Base-by-base conservation (phyloP, 257 asterid species). In the Rubia yunnanensis region DNA sequence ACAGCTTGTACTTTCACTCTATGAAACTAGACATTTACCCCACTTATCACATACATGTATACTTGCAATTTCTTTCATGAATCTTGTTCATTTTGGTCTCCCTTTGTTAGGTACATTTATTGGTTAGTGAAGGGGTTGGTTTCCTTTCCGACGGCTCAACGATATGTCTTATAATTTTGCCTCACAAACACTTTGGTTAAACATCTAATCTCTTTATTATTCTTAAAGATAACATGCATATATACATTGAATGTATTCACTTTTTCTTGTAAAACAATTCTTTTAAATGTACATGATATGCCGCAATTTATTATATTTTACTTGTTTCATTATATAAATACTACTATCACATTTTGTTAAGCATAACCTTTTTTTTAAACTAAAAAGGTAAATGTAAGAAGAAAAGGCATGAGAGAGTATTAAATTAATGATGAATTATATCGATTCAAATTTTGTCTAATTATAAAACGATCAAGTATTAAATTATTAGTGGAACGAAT, bases 151-250 rank as follows among this genome's bases (percentile, higher is more conserved):
- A 71, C 65, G 39, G 57, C 17, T 30, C 57, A 44, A 38, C 46
- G 41, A 70, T 38, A 26, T 24, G 10, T 20, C 26, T 26, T 38
- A 70, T 11, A 36, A 20, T 52, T 36, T 70, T 70, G 62, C 62
- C 70, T 66, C 59, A 23, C 52, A 23, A 50, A 53, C 41, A 27
- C 17, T 28, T 53, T 75, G 72, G 70, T 75, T 70, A 62, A 62
- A 53, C 66, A 61, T 14, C 60, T n/a, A 55, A 63, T 68, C 66
- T 36, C 67, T 17, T 67, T 55, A 55, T 66, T 71, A 71, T 4
- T 44, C 52, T 44, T 13, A 41, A 4, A 10, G 13, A 39, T 17
- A 2, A 44, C 5, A 17, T 44, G 52, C 4, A 7, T 20, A 44
- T 20, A 44, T 44, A 44, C 52, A 44, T 44, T 44, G 52, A 44